Evolutionary conservation across 2,329 filamentous ascomycete genomes (phyloP).

Genomic region (Cercospora berteroae): DNA sequence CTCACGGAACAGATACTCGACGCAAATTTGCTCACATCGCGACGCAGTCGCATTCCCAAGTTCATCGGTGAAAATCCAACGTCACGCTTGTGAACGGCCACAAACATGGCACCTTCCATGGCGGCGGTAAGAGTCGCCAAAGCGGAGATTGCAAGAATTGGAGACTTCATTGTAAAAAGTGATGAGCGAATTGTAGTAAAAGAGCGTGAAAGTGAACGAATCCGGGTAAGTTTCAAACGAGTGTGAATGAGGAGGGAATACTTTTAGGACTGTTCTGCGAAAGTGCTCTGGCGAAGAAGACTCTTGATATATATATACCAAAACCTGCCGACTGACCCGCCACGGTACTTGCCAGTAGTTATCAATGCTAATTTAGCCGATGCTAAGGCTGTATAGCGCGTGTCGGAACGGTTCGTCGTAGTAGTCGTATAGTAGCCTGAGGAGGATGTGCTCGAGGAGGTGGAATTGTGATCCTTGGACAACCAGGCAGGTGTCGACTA

Average conservation of each 20-base stretch:
- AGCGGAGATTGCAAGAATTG: not conserved
- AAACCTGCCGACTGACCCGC: not conserved
- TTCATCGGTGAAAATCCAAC: not conserved
- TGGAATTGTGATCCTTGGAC: not conserved
- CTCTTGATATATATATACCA: not conserved
- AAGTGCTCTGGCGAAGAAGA: not conserved
- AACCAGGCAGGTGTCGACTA: not conserved
- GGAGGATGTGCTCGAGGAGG: not conserved
- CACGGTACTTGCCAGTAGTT: not conserved
- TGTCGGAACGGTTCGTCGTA: not conserved
- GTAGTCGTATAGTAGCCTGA: not conserved
- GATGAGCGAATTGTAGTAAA: not conserved
- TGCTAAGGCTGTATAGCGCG: not conserved
- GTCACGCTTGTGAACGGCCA: not conserved
- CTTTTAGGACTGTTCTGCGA: not conserved
- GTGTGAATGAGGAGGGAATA: not conserved
- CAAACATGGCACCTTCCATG: not conserved
- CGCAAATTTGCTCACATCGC: not conserved
- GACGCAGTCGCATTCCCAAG: not conserved
- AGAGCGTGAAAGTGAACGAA: not conserved
- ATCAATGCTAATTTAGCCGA: not conserved
- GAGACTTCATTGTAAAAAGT: not conserved
- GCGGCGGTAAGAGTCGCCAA: not conserved
- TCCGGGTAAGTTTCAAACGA: not conserved
- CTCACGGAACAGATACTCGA: rapidly evolving